Evolutionary conservation across 805 yeast species (phyloP), one percentile per base, ranked within the genome.

Genomic region (Yarrowia sp.): DNA sequence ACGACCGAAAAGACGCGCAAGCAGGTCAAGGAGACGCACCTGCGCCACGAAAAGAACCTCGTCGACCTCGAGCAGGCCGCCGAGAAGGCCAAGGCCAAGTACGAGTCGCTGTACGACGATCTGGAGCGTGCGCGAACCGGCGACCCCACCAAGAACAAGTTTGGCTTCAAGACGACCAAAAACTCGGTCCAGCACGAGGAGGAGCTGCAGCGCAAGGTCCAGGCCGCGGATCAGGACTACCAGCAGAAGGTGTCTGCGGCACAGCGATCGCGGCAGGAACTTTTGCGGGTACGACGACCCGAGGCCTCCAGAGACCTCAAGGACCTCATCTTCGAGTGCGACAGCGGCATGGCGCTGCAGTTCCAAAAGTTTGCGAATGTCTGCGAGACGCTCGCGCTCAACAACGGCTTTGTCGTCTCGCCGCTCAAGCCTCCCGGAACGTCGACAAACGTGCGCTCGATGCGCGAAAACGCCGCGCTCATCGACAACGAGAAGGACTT

Each of bases 111-210:
- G 24, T 90, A 97, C 69, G 87, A 85, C 61, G 98, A 94, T 68
- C 81, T 90, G 72, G 97, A 93, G 67, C 86, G 87, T 68, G 80
- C 91, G 44, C 84, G 87, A 69, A 80, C 84, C 42, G 81, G 89
- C 0, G 97, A 93, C 71, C 97, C 96, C 19, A 80, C 87, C 63
- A 89, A 88, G 73, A 90, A 90, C 68, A 87, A 88, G 65, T 85
- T 92, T 58, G 75, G 93, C 2, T 80, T 94, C 71, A 89, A 89
- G 70, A 87, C 88, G 64, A 82, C 89, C 39, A 87, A 86, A 66
- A 85, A 91, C 0, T 84, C 88, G 1, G 83, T 81, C 53, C 97
- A 93, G 74, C 88, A 86, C 71, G 98, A 94, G 71, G 98, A 93
- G 70, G 97, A 92, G 55, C 77, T 93, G 18, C 84, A 81, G 64